Base-by-base conservation (phyloP, 1,284 basidiomycete species). In the Ustilago loliicola region DNA sequence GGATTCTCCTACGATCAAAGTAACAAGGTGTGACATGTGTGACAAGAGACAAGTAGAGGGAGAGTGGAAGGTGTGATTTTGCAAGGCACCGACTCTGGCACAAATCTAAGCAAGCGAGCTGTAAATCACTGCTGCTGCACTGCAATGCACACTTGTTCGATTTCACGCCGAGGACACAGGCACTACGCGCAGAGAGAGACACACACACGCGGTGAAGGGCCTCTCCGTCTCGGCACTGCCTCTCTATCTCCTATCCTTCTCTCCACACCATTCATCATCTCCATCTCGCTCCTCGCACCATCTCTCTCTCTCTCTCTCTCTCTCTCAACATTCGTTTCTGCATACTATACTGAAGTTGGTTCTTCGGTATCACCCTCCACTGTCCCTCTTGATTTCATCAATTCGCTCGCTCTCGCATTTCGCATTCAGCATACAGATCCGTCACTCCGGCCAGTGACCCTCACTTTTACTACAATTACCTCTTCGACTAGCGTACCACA, bases 271-370 rank as follows among this genome's bases (percentile, higher is more conserved):
- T 32, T 57, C 55, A 40, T 47, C 48, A 34, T 30, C 52, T 19
- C n/a, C 27, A 40, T 11, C 32, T 34, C 52, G n/a, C 36, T 45
- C 19, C n/a, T 23, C 30, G 7, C 30, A 15, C 34, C n/a, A 15
- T 42, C 11, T 11, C 42, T 21, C 34, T 30, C 34, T 27, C 11
- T 11, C 42, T 21, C 34, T 30, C 34, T 27, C 32, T 36, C 40
- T 50, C 23, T 36, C 36, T 47, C 17, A 19, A 45, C 59, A 29
- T 45, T 34, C 53, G 11, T n/a, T 48, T 11, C 25, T 17, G 25
- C 42, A 36, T 45, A 40, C 13, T 19, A 17, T 40, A 1, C 59
- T 60, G 64, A 38, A 72, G 69, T 63, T 62, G 69, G 69, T 40
- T 72, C 63, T 59, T 59, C 47, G 60, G 63, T 53, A 7, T 25